Evolutionary conservation across 345 rosid genomes (phyloP).

Genomic region (Eutrema japonicum): DNA sequence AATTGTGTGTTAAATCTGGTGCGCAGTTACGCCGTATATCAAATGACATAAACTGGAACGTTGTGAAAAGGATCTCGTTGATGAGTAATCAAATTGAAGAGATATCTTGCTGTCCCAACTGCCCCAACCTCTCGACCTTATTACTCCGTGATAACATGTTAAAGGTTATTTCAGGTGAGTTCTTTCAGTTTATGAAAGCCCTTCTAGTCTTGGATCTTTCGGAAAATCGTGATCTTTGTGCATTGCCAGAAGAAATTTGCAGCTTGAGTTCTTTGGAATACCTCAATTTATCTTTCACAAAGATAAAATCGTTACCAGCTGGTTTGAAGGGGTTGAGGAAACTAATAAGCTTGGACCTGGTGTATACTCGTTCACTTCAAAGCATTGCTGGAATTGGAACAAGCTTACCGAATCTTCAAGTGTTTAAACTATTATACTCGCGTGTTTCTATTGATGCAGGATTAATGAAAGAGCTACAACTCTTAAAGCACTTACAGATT

Average conservation of each 20-base stretch:
- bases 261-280: neutral
- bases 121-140: no score
- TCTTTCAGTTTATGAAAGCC: no score
- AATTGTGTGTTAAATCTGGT: no score
- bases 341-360: neutral
- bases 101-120: no score
- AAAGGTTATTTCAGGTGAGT: no score
- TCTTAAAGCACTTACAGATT: no score
- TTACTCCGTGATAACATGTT: no score
- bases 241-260: conserved; percentile 38
- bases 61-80: no score
- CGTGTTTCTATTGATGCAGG: neutral
- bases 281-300: neutral
- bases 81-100: no score
- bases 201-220: conserved; percentile 40
- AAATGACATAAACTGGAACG: no score
- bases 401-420: conserved; percentile 24
- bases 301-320: neutral
- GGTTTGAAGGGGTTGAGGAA: neutral
- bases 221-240: neutral
- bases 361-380: neutral
- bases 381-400: neutral
- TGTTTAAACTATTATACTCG: neutral
- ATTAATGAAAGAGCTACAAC: conserved; percentile 13
- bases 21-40: no score